Conservation (phyloP, 768 basidiomycete genomes). For the Pholiota molesta region DNA sequence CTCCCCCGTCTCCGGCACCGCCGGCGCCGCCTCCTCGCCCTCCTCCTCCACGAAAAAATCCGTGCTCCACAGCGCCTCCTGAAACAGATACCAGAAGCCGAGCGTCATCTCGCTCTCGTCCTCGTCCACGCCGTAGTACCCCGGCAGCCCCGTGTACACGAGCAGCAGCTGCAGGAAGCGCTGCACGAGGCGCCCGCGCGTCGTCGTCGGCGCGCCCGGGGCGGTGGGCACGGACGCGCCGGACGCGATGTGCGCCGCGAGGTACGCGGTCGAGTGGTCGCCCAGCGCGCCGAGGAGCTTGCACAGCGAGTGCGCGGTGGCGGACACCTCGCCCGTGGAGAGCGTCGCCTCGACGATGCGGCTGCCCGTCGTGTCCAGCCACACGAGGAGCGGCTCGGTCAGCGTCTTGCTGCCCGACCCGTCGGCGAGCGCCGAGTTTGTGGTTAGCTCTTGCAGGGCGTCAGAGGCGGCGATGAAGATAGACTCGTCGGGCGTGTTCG, state of each 20-base stretch:
- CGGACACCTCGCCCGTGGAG: constrained; percentile 47
- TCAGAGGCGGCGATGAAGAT: constrained; percentile 69
- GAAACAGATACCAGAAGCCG: constrained; percentile 89
- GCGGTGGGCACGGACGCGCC: constrained; percentile 37
- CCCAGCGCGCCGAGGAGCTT: constrained; percentile 82
- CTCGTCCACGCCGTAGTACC: constrained; percentile 82
- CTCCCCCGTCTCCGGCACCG: constrained; percentile 25
- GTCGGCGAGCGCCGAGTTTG: constrained; percentile 70
- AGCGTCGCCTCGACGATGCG: constrained; percentile 42
- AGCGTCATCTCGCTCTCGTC: constrained; percentile 88
- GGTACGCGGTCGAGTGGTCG: constrained; percentile 82
- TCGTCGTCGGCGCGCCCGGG: constrained; percentile 29
- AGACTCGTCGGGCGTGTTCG: constrained; percentile 50
- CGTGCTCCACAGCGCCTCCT: constrained; percentile 81
- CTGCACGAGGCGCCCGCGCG: constrained; percentile 60
- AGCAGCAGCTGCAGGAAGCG: constrained; percentile 72
- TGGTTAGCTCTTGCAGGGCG: constrained; percentile 76
- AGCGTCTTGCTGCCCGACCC: constrained; percentile 71
- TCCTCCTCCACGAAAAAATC: constrained; percentile 52
- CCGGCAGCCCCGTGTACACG: constrained; percentile 71
- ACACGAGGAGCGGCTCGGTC: constrained; percentile 83
- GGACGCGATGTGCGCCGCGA: constrained; percentile 69
- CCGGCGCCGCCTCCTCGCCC: constrained; percentile 32
- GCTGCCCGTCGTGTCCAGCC: constrained; percentile 63
- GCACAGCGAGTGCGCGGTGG: constrained; percentile 71